Evolutionary conservation across 805 yeast genomes (phyloP).

Genomic region (Zygoascus ofunaensis): DNA sequence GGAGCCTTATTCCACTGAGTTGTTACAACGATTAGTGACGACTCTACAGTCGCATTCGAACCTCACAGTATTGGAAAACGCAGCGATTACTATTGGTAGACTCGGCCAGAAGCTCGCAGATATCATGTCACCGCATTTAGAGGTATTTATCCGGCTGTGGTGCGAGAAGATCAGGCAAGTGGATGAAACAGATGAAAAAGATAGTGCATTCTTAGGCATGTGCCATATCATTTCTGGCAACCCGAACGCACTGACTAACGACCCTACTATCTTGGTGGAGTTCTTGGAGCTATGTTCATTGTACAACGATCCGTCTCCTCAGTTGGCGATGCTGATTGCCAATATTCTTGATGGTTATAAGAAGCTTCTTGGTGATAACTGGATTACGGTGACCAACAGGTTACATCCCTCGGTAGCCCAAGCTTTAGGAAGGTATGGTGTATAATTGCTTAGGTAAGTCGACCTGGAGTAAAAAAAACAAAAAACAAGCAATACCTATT

Average conservation of each 20-base stretch:
- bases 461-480: too few relatives aligned
- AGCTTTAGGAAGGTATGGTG: constrained; percentile 13
- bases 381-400: constrained; percentile 16
- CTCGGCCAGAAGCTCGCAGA: constrained; percentile 60
- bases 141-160: constrained; percentile 59
- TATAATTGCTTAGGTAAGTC: too few relatives aligned
- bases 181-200: constrained; percentile 81
- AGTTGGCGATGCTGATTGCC: constrained; percentile 16
- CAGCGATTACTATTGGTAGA: constrained; percentile 84
- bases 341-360: constrained; percentile 24
- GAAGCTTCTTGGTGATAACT: constrained; percentile 21
- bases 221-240: constrained; percentile 54
- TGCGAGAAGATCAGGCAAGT: constrained; percentile 55
- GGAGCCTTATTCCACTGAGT: constrained; percentile 43
- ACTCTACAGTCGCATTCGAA: constrained; percentile 43
- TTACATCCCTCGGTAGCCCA: constrained; percentile 18
- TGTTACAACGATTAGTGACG: constrained; percentile 49
- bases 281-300: constrained; percentile 49
- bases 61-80: constrained; percentile 69
- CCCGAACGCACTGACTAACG: constrained; percentile 54
- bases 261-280: constrained; percentile 34
- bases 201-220: constrained; percentile 79
- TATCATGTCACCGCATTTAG: constrained; percentile 48
- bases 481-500: too few relatives aligned
- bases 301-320: constrained; percentile 19